phyloP scores from a whole-genome alignment of 2,329 filamentous ascomycete genomes.

The Lachnellula occidentalis region DNA sequence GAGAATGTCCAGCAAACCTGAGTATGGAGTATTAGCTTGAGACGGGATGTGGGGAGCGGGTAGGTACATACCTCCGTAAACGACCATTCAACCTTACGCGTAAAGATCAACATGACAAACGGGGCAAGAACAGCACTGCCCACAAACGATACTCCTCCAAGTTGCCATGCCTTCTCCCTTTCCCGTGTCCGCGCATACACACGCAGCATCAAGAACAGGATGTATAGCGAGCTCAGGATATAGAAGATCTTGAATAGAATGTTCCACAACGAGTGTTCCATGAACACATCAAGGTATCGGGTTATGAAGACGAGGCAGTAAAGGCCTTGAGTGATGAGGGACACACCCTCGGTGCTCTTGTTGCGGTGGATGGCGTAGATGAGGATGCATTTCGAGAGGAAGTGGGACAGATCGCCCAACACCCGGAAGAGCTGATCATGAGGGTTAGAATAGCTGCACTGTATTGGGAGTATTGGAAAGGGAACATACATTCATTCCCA shows the following conservation, averaged over 20 bases:
- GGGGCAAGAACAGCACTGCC: conserved; percentile 65
- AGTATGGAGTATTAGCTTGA: not conserved
- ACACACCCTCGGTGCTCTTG: conserved; percentile 82
- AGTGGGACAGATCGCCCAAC: conserved; percentile 77
- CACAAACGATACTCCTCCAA: conserved; percentile 64
- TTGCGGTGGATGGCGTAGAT: conserved; percentile 89
- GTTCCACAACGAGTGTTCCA: conserved; percentile 57
- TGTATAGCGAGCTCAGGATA: conserved; percentile 77
- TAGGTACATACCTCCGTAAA: conserved; percentile 44
- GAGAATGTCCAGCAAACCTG: conserved; percentile 85
- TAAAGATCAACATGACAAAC: conserved; percentile 65
- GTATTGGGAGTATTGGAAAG: not conserved
- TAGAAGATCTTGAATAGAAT: conserved; percentile 86
- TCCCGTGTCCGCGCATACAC: conserved; percentile 84
- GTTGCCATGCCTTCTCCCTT: conserved; percentile 87
- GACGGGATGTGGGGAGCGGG: not conserved
- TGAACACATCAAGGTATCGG: conserved; percentile 80
- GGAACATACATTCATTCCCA: conserved; percentile 22
- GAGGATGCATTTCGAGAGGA: conserved; percentile 81
- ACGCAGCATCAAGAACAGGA: conserved; percentile 81
- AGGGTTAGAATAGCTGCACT: not conserved
- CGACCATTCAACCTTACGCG: conserved; percentile 40
- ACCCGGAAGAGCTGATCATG: conserved; percentile 57
- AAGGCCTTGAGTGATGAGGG: conserved; percentile 82
- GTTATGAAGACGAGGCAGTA: conserved; percentile 83